Conservation (phyloP, 2,329 filamentous ascomycete genomes). For the Diaporthe ampelina region DNA sequence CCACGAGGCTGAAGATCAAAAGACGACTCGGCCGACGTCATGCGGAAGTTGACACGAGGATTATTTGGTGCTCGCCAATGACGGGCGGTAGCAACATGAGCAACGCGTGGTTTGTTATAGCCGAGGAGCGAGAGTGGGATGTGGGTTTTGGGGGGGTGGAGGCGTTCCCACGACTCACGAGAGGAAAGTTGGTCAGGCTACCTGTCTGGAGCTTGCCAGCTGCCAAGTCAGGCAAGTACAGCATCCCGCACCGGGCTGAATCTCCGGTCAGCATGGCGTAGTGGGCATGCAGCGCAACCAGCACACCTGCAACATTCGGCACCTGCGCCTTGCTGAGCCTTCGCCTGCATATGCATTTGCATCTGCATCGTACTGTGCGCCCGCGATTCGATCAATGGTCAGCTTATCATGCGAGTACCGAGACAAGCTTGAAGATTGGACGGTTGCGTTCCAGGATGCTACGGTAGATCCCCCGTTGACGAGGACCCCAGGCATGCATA, state of each 20-base stretch:
- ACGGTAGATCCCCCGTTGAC: no score
- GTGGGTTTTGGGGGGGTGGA: neutral
- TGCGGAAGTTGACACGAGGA: constrained; percentile 26
- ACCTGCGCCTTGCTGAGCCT: neutral
- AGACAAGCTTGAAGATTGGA: constrained; percentile 2
- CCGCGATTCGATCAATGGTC: neutral
- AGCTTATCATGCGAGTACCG: neutral
- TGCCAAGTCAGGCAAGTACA: constrained; percentile 17
- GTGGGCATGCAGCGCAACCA: neutral
- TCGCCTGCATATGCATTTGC: no score
- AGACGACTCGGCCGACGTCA: constrained; percentile 12
- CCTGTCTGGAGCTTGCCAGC: constrained; percentile 15
- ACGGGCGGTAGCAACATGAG: constrained; percentile 8
- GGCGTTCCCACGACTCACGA: constrained; percentile 33
- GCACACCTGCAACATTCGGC: neutral
- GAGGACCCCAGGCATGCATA: neutral
- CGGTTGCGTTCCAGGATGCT: neutral
- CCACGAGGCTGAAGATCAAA: constrained; percentile 24
- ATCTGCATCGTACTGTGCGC: neutral
- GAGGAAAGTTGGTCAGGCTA: constrained; percentile 1
- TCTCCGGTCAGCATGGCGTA: constrained; percentile 9
- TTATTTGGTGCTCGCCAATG: constrained; percentile 13
- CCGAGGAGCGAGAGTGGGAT: constrained; percentile 32
- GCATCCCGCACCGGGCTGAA: no score
- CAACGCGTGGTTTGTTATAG: constrained; percentile 29